Evolutionary conservation across 2,329 filamentous ascomycete species (phyloP), one percentile per base, ranked within the genome.

Genomic region (Stachybotrys chartarum): DNA sequence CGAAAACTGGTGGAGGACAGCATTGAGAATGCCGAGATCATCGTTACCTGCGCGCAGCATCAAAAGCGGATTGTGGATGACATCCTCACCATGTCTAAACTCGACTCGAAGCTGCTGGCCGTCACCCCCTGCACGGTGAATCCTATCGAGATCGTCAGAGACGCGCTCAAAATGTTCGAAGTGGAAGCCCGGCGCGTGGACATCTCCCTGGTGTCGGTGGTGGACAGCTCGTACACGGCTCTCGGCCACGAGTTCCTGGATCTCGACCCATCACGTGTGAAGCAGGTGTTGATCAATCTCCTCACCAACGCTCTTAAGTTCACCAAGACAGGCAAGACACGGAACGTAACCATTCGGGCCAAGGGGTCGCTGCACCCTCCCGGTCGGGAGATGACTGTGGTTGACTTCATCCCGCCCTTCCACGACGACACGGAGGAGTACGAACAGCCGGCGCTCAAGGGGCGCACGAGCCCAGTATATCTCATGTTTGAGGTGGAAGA

Each of bases 261-360:
- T 39, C 70, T 91, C 31, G 90, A 93, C 66, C 86, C 89, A 0
- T 87, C 85, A 16, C 80, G 89, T 30, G 83, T 93, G 52, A 80
- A 88, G 53, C 89, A 93, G 68, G 86, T 92, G 1, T 75, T 92
- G 4, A 91, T 93, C 67, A 93, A 93, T 62, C 77, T 93, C 1
- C 81, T 89, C 8, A 90, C 88, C 7, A 93, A 93, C 63, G 87
- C 88, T 0, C 85, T 93, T 68, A 93, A 93, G 63, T 93, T 92
- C 65, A 93, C 90, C 1, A 84, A 84, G 42, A 78, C 78, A 0
- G 82, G 85, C 17, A 76, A 77, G 16, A 80, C 75, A 12, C 79
- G 84, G 7, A 81, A 82, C 47, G 78, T 84, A 39, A 71, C 70
- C 1, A 73, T 83, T 2, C 70, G 68, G 35, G 68, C 84, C 50